Evolutionary conservation across 768 basidiomycete species (phyloP), one percentile per base, ranked within the genome.

Genomic region (Mycena rebaudengoi): DNA sequence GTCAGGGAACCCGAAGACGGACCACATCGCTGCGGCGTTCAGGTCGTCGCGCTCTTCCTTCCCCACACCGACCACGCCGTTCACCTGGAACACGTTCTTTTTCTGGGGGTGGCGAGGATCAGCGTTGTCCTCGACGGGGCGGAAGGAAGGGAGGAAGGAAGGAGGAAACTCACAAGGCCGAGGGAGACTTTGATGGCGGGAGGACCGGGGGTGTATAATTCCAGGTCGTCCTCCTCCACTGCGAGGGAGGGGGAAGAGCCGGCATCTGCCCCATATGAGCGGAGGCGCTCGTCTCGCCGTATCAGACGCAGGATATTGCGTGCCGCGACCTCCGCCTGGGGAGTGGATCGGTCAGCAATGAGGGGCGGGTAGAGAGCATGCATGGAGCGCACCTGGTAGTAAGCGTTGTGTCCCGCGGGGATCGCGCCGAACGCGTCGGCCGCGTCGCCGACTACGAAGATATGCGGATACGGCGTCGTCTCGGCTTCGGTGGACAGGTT

Each of bases 361-460:
- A n/a, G n/a, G n/a, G n/a, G n/a, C n/a, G n/a, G n/a, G n/a, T n/a
- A n/a, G n/a, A n/a, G n/a, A n/a, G n/a, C n/a, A n/a, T n/a, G n/a
- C n/a, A n/a, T n/a, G n/a, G n/a, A n/a, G n/a, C n/a, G n/a, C n/a
- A n/a, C n/a, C n/a, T 88, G 86, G 35, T 75, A 78, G 68, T 85
- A 83, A 2, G 86, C 85, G 30, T 77, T 86, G 63, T 88, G 84
- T 0, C 87, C 89, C 13, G 88, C 88, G 23, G 85, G 81, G 23
- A 85, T 82, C 0, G 88, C 89, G 7, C 87, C 87, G 60, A 88
- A 89, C 5, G 86, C 86, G 70, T 89, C 87, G 1, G 88, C 88
- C 0, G 83, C 81, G 55, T 90, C 89, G 8, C 89, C 89, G 7
- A 89, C 73, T 10, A 83, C 88, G 67, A 89, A 91, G 13, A 90